phyloP scores from a whole-genome alignment of 768 basidiomycete species.

The Auricularia sp. region DNA sequence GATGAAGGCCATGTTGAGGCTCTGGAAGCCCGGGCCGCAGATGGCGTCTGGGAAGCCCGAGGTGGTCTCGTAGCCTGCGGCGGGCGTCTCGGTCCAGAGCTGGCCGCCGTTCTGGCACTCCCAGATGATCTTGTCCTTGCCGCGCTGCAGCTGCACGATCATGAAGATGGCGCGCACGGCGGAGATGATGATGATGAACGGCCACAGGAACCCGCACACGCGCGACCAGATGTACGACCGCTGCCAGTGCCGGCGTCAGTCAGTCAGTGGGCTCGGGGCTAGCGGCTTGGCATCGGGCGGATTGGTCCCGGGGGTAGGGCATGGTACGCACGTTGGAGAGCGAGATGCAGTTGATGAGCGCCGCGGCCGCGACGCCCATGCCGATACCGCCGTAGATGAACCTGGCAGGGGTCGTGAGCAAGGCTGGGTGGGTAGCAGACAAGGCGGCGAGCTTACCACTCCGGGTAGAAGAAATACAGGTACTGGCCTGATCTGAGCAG shows the following conservation, averaged over 20 bases:
- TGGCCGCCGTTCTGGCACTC: slow-evolving; percentile 65
- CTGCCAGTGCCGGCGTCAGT: slow-evolving; percentile 22
- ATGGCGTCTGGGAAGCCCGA: slow-evolving; percentile 44
- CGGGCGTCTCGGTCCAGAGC: slow-evolving; percentile 30
- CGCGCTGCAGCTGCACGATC: slow-evolving; percentile 64
- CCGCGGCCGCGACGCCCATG: slow-evolving; percentile 39
- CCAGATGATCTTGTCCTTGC: slow-evolving; percentile 61
- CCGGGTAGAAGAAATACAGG: slow-evolving; percentile 53
- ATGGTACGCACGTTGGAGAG: slow-evolving; percentile 48
- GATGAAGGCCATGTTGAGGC: slow-evolving; percentile 57
- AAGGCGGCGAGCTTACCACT: slow-evolving; percentile 37
- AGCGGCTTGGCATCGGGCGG: too few species aligned
- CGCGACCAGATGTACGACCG: slow-evolving; percentile 62
- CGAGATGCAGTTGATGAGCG: slow-evolving; percentile 46
- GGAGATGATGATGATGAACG: slow-evolving; percentile 55
- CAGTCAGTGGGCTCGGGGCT: too few species aligned
- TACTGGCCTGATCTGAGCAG: slow-evolving; percentile 52
- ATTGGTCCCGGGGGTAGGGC: slow-evolving; percentile 9
- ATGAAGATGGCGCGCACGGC: slow-evolving; percentile 59
- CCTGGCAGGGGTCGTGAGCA: slow-evolving; percentile 28
- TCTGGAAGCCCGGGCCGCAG: slow-evolving; percentile 50
- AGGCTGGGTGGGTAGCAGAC: not conserved
- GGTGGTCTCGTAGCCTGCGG: slow-evolving; percentile 31
- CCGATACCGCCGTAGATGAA: slow-evolving; percentile 62
- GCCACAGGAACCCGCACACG: slow-evolving; percentile 58